Base-by-base conservation (phyloP, 2,329 filamentous ascomycete species). In the Fusarium sp. region DNA sequence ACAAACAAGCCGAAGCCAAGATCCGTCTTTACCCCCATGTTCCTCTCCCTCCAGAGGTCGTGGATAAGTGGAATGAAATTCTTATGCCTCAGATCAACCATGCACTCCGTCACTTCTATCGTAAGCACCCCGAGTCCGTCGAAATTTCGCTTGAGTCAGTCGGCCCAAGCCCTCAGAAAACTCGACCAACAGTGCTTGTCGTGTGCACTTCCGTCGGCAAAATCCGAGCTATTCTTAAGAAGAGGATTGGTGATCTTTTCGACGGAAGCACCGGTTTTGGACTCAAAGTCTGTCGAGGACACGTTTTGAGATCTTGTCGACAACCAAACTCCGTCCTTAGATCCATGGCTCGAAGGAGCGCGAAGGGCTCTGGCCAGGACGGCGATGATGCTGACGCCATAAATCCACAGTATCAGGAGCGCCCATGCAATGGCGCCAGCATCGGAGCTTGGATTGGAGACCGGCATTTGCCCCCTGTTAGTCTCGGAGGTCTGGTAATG, bases 371-470 rank as follows among this genome's bases (percentile, higher is more conserved):
- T 8, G 78, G 81, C 12, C 69, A 74, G 11, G 82, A 84, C 7
- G 69, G 69, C 2, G 75, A 76, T 9, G 79, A 82, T 6, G 50
- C 78, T 0, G 76, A 77, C 11, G 83, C 86, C 0, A 84, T 83
- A 32, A 97, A 96, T 73, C 88, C 89, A 1, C 89, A 88, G 60
- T 95, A 93, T 74, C 94, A 98, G 77, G 83, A 89, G 70, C 86
- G 86, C 21, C 95, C 95, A 1, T 79, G 88, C 0, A 97, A 94
- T 69, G 95, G 95, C 2, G 95, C 95, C 9, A 97, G 94, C 42
- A 97, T 98, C 60, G 95, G 95, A 8, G 94, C 94, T 1, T 97
- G 93, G 83, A 89, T 92, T 49, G 91, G 92, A 57, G 88, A 94
- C 67, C 89, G 92, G 43, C 95, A 97, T 74, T 83, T 97, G 4